Base-by-base conservation (phyloP, 371 early-diverging fungal genomes). In the Mucor indicus region DNA sequence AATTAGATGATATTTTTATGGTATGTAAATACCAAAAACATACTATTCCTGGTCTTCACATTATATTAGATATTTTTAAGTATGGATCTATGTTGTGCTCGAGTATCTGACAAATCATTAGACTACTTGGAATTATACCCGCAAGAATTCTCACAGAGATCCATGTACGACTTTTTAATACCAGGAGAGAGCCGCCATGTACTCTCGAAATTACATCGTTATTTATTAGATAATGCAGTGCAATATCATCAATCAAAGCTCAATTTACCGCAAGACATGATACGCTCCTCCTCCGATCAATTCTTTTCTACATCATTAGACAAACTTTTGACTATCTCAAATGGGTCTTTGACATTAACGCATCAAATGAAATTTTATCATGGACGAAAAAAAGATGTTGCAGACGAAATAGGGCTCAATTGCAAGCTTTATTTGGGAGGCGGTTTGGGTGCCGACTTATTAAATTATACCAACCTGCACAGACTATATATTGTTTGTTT, bases 1-100 rank as follows among this genome's bases (percentile, higher is more conserved):
- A 37, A 36, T 37, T 24, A 40, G 25, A 8, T 25, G 12, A 11
- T 6, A 6, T 19, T 13, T 1, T 11, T 12, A 32, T 32, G 9
- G 35, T 21, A 21, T 48, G n/a, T n/a, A n/a, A n/a, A n/a, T n/a
- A n/a, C n/a, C n/a, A n/a, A n/a, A n/a, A n/a, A n/a, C n/a, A n/a
- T n/a, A n/a, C n/a, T n/a, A n/a, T n/a, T n/a, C n/a, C n/a, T n/a
- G n/a, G n/a, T n/a, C n/a, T n/a, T n/a, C n/a, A n/a, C n/a, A n/a
- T n/a, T n/a, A n/a, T n/a, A n/a, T n/a, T n/a, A 54, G 60, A 46
- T 60, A 29, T 25, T 60, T 25, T 19, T 60, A 15, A 38, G 55
- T 16, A 49, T 60, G 50, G 60, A 60, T 47, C 31, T 60, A 36
- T 55, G 60, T 20, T 60, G 60, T 42, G 55, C 60, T 13, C 35